Percentiles rank a stretch among this genome's conserved stretches.
phyloP scores from a whole-genome alignment of 1,284 basidiomycete genomes.

The Sanguinoderma infundibulare region DNA sequence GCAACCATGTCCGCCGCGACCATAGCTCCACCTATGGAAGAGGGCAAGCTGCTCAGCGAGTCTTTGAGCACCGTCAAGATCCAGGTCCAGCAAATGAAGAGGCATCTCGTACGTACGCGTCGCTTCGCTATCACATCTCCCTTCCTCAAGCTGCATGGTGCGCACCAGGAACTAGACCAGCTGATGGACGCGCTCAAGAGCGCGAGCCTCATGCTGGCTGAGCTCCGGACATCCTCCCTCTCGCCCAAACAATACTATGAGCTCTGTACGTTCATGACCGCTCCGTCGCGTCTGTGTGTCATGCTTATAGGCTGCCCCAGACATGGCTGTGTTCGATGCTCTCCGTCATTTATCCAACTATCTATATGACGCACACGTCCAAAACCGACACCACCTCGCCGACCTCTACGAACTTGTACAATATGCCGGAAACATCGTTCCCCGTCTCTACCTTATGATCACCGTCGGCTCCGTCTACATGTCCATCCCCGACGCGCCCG shows the following conservation, averaged over 20 bases:
- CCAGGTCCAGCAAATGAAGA: conserved; percentile 92
- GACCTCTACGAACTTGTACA: conserved; percentile 98
- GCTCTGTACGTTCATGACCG: conserved; percentile 66
- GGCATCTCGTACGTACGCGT: conserved; percentile 74
- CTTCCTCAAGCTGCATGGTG: not conserved
- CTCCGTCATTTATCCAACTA: conserved; percentile 93
- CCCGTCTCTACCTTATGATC: conserved; percentile 96
- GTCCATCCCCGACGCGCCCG: conserved; percentile 92
- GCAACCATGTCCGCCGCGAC: conserved; percentile 27
- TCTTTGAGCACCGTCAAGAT: conserved; percentile 88
- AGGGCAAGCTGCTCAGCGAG: conserved; percentile 83
- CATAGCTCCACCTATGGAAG: conserved; percentile 48
- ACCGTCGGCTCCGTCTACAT: conserved; percentile 98
- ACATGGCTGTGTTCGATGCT: conserved; percentile 97
- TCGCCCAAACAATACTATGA: conserved; percentile 98
- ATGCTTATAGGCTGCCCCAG: conserved; percentile 43
- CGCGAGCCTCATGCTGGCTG: conserved; percentile 93
- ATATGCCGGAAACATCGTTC: conserved; percentile 94
- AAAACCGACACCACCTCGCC: conserved; percentile 89
- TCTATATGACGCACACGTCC: conserved; percentile 90
- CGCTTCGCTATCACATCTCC: not conserved
- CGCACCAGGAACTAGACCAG: conserved; percentile 81
- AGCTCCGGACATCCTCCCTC: conserved; percentile 89
- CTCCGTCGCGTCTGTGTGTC: not conserved
- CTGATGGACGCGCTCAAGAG: conserved; percentile 98